These are phyloP conservation scores for Amanita molliuscula DNA, from an alignment of 768 basidiomycete species.

Conservation along the genomic window DNA sequence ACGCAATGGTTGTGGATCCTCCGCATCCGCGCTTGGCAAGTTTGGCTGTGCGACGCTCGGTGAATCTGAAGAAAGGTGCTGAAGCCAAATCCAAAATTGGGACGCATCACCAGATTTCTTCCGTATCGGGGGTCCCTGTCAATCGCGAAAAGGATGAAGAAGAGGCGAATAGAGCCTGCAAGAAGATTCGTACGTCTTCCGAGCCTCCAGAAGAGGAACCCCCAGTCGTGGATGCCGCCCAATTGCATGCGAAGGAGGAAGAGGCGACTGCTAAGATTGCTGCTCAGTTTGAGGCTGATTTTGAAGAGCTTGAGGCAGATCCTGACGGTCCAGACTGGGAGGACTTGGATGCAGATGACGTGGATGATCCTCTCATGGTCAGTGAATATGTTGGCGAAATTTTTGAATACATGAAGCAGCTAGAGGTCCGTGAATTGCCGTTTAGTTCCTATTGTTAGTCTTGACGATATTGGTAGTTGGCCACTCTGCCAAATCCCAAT, in stretches of 20 bases:
- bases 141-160: constrained; percentile 36
- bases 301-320: constrained; percentile 53
- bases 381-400: constrained; percentile 94
- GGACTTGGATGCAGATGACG: constrained; percentile 88
- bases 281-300: constrained; percentile 40
- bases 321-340: constrained; percentile 67
- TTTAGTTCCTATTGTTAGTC: background rate
- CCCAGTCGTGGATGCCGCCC: constrained; percentile 1
- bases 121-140: constrained; percentile 11
- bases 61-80: background rate
- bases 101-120: constrained; percentile 14
- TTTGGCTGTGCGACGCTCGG: constrained; percentile 28
- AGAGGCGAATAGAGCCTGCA: constrained; percentile 50
- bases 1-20: constrained; percentile 45
- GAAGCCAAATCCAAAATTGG: constrained; percentile 21
- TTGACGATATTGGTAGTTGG: constrained; percentile 31
- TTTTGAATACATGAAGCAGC: constrained; percentile 80
- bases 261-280: constrained; percentile 30
- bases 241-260: constrained; percentile 32
- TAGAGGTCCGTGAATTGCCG: constrained; percentile 53
- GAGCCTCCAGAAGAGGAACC: constrained; percentile 43
- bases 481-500: constrained; percentile 82
- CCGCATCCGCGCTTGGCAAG: constrained; percentile 26
- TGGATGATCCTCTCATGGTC: constrained; percentile 93
- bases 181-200: constrained; percentile 66